These are phyloP conservation scores for Pleomassaria siparia DNA, from an alignment of 2,329 filamentous ascomycete species.

Conservation along the genomic window DNA sequence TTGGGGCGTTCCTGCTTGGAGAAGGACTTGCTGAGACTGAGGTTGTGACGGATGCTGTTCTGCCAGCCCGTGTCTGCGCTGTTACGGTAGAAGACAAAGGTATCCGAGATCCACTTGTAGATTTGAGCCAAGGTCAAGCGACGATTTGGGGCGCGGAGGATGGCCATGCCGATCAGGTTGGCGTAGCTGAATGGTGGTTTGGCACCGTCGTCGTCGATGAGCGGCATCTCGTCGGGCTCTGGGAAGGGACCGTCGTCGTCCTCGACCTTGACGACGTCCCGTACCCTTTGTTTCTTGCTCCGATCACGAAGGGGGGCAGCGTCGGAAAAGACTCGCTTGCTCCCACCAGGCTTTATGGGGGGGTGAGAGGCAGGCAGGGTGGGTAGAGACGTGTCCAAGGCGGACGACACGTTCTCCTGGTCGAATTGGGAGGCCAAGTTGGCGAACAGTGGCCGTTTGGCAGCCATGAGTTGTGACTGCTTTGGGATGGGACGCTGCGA, in stretches of 20 bases:
- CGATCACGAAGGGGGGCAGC: conserved; percentile 73
- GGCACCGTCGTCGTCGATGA: conserved; percentile 78
- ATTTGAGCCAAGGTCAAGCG: conserved; percentile 91
- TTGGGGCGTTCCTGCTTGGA: conserved; percentile 94
- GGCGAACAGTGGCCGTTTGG: conserved; percentile 59
- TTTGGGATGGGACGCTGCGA: conserved; percentile 50
- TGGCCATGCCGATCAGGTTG: conserved; percentile 94
- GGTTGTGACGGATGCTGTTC: conserved; percentile 97
- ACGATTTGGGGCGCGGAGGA: conserved; percentile 79
- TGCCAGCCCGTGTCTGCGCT: conserved; percentile 90
- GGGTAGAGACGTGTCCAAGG: conserved; percentile 40
- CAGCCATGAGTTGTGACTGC: conserved; percentile 38
- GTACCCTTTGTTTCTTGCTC: conserved; percentile 66
- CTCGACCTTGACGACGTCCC: conserved; percentile 54
- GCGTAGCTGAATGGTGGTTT: conserved; percentile 95
- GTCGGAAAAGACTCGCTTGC: conserved; percentile 69
- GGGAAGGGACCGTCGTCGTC: conserved; percentile 58
- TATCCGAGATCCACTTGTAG: conserved; percentile 99
- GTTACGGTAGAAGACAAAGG: conserved; percentile 79
- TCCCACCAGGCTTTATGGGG: conserved; percentile 31
- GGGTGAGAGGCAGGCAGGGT: conserved; percentile 28
- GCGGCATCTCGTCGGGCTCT: conserved; percentile 75
- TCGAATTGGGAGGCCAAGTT: conserved; percentile 52
- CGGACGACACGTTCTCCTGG: conserved; percentile 52
- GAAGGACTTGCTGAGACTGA: conserved; percentile 95